phyloP scores from a whole-genome alignment of 164 flowering plant genomes.

The Saururus chinensis region DNA sequence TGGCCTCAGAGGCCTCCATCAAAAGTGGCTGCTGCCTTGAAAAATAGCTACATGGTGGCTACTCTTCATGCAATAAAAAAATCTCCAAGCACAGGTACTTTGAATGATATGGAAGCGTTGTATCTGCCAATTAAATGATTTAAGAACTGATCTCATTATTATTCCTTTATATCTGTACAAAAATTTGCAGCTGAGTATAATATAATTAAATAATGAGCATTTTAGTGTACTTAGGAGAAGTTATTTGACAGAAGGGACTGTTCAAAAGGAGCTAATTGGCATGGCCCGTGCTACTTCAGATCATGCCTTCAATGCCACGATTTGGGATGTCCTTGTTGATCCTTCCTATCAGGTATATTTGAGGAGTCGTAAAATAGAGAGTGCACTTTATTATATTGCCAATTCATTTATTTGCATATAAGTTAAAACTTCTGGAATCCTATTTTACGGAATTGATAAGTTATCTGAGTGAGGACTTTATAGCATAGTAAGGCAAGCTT shows the following conservation, averaged over 20 bases:
- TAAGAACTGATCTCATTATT: background rate
- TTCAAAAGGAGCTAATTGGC: slow-evolving; percentile 72
- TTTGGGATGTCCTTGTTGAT: slow-evolving; percentile 97
- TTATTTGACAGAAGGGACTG: slow-evolving; percentile 77
- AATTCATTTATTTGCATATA: background rate
- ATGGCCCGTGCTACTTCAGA: slow-evolving; percentile 98
- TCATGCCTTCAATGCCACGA: slow-evolving; percentile 97
- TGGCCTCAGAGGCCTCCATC: slow-evolving; percentile 93
- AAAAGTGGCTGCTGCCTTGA: slow-evolving; percentile 79
- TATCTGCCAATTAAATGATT: too few species aligned
- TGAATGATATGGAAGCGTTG: too few species aligned
- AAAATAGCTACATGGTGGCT: slow-evolving; percentile 95
- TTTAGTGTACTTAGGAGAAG: slow-evolving; percentile 79
- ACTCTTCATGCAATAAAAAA: slow-evolving; percentile 61
- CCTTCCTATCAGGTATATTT: slow-evolving; percentile 74
- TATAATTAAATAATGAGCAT: slow-evolving; percentile 41
- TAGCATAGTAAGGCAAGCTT: too few species aligned
- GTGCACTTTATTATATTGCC: background rate
- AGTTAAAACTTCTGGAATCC: too few species aligned
- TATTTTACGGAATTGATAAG: too few species aligned
- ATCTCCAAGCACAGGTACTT: slow-evolving; percentile 57
- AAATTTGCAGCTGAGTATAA: slow-evolving; percentile 19
- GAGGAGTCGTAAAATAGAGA: background rate
- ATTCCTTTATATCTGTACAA: slow-evolving; percentile 1
- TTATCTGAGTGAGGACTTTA: too few species aligned